These are phyloP conservation scores for Trametes polyzona DNA, from an alignment of 1,284 basidiomycete species.

Conservation along the genomic window DNA sequence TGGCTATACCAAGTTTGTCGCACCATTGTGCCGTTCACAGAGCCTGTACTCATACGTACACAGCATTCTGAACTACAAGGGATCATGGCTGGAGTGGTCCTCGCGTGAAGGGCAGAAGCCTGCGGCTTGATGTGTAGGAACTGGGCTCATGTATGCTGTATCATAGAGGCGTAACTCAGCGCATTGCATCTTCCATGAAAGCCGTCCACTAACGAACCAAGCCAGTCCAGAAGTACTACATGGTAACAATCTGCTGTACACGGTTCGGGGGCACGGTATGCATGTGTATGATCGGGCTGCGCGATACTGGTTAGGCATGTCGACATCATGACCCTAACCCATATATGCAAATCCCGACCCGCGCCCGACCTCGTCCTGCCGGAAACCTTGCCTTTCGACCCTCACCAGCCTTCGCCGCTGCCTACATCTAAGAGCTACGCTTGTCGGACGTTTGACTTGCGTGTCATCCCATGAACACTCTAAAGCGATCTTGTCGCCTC, in stretches of 20 bases:
- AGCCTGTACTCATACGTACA: neutral
- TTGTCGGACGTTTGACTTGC: neutral
- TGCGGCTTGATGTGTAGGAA: constrained; percentile 9
- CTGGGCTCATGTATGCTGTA: neutral
- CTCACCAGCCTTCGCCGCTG: too few relatives aligned
- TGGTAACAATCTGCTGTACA: too few relatives aligned
- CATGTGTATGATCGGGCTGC: too few relatives aligned
- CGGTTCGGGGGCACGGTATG: too few relatives aligned
- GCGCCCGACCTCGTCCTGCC: neutral
- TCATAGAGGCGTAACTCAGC: too few relatives aligned
- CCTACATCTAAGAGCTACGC: too few relatives aligned
- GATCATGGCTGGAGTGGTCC: constrained; percentile 94
- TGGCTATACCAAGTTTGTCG: constrained; percentile 81
- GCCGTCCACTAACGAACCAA: too few relatives aligned
- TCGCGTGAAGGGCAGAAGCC: constrained; percentile 54
- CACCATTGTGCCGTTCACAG: neutral
- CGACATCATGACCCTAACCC: constrained; percentile 18
- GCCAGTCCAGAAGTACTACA: neutral
- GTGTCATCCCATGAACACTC: neutral
- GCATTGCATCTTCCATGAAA: too few relatives aligned
- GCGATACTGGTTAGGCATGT: neutral
- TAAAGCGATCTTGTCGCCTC: constrained; percentile 5
- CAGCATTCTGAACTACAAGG: constrained; percentile 86
- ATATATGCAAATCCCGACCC: neutral
- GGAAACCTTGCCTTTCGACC: neutral